phyloP scores from a whole-genome alignment of 305 asterid genomes.

The Striga hermonthica region DNA sequence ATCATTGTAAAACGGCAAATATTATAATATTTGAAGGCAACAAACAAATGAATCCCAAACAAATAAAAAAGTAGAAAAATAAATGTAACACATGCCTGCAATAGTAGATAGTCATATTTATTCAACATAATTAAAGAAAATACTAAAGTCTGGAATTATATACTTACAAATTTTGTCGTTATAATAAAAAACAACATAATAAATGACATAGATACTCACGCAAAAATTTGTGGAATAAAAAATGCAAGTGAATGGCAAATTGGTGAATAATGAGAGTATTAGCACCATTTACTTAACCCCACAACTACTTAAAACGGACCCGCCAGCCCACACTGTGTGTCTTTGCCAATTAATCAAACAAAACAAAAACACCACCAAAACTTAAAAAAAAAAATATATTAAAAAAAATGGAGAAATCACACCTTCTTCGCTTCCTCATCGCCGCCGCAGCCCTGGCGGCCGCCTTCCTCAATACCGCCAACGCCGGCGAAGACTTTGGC shows the following conservation, averaged over 20 bases:
- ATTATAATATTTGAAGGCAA: not conserved
- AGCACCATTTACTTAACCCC: slow-evolving; percentile 12
- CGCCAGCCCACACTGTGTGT: slow-evolving; percentile 33
- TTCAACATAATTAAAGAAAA: too few species aligned
- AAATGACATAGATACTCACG: not conserved
- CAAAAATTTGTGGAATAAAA: not conserved
- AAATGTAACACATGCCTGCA: too few species aligned
- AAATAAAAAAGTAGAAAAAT: not conserved
- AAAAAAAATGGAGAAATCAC: slow-evolving; percentile 42
- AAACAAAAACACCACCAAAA: not conserved
- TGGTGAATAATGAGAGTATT: slow-evolving; percentile 36
- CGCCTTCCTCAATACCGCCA: slow-evolving; percentile 35
- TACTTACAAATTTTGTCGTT: not conserved
- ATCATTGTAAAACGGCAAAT: too few species aligned
- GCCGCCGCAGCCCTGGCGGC: slow-evolving; percentile 37
- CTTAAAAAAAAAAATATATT: not conserved
- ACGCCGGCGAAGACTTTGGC: slow-evolving; percentile 42
- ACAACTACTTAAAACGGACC: slow-evolving; percentile 32
- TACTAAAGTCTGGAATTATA: too few species aligned
- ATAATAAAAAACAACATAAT: not conserved
- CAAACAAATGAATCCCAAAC: not conserved
- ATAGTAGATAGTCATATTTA: not conserved
- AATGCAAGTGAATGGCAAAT: slow-evolving; percentile 36
- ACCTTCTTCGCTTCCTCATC: slow-evolving; percentile 36
- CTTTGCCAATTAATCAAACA: slow-evolving; percentile 29